Evolutionary conservation across 2,329 filamentous ascomycete genomes (phyloP).

Genomic region (Cytospora paraplurivora): DNA sequence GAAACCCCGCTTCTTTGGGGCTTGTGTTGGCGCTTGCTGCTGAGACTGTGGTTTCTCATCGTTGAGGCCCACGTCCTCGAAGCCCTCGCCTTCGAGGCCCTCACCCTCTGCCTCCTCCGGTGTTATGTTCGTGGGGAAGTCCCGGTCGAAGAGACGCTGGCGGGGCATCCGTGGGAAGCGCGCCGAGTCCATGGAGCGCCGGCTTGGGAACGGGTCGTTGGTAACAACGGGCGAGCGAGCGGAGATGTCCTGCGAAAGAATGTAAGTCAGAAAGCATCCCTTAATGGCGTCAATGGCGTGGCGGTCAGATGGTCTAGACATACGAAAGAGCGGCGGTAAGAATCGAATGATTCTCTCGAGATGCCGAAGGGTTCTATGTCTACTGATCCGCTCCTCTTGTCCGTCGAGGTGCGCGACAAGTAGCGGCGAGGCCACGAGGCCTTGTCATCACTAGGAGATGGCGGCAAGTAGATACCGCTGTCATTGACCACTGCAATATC

Average conservation of each 20-base stretch:
- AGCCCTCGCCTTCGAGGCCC: conserved; percentile 51
- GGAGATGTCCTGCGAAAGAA: conserved; percentile 74
- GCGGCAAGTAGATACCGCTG: conserved; percentile 91
- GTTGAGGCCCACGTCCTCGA: conserved; percentile 86
- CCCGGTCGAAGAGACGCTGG: conserved; percentile 58
- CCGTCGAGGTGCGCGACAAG: conserved; percentile 56
- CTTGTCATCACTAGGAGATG: conserved; percentile 79
- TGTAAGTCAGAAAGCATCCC: neutral
- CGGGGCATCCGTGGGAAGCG: conserved; percentile 64
- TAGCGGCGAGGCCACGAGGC: conserved; percentile 70
- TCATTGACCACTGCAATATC: conserved; percentile 79
- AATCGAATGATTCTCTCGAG: conserved; percentile 95
- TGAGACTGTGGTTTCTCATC: conserved; percentile 66
- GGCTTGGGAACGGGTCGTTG: conserved; percentile 58
- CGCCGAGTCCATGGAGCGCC: conserved; percentile 80
- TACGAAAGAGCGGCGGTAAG: conserved; percentile 94
- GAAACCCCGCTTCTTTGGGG: conserved; percentile 68
- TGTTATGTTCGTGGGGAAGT: conserved; percentile 54
- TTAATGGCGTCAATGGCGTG: neutral
- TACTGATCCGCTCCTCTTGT: conserved; percentile 61
- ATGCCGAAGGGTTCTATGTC: conserved; percentile 95
- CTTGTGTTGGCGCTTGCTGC: conserved; percentile 40
- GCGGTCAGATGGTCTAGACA: conserved; percentile 40
- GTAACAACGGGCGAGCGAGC: conserved; percentile 75
- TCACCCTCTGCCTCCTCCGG: conserved; percentile 55